A percentile compares a stretch with the other conserved stretches of the same genome.
Conservation (phyloP, 495 filamentous ascomycete species). For the Penicillium mononematosum region DNA sequence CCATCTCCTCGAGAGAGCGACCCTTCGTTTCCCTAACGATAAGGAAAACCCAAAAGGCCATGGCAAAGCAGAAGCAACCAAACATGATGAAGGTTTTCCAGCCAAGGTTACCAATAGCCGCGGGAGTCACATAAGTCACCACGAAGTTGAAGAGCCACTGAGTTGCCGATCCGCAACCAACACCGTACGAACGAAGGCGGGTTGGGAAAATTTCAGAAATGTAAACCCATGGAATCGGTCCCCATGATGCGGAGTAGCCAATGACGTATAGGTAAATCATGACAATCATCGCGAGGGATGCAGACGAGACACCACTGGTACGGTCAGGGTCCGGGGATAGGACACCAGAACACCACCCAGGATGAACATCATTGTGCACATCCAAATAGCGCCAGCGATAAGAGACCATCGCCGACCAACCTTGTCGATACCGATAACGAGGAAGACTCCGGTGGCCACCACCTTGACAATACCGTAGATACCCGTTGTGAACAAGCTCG, state of each 20-base stretch:
- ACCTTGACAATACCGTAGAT: conserved; percentile 5
- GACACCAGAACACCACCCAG: background rate
- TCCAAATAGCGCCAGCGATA: background rate
- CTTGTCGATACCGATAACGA: background rate
- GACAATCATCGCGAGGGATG: background rate
- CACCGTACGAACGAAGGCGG: background rate
- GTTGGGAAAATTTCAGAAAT: conserved; percentile 1
- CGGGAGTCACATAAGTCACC: background rate
- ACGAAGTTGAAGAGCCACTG: background rate
- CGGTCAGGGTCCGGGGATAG: background rate
- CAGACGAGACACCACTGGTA: background rate
- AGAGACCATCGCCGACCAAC: background rate
- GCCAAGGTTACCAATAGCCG: background rate
- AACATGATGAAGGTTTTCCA: background rate
- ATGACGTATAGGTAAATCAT: conserved; percentile 1
- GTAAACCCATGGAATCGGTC: conserved; percentile 1
- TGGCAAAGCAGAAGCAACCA: background rate
- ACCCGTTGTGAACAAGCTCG: background rate
- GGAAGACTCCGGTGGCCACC: background rate
- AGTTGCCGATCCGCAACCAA: background rate
- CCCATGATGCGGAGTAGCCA: background rate
- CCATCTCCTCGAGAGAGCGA: background rate
- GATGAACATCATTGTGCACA: background rate
- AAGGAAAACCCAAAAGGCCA: background rate
- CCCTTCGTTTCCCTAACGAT: background rate